phyloP scores from a whole-genome alignment of 345 rosid species.

The Microcos paniculata region DNA sequence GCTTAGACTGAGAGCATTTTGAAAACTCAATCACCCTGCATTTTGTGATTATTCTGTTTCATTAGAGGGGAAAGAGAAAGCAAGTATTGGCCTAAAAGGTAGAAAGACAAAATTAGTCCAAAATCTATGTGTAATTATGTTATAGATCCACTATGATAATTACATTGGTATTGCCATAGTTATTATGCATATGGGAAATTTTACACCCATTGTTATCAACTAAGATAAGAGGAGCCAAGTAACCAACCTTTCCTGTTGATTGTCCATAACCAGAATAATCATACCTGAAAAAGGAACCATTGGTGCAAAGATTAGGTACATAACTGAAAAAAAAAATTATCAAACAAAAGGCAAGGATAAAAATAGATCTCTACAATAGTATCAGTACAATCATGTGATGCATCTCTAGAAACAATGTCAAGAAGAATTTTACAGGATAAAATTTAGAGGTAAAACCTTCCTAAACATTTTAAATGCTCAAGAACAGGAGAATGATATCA shows the following conservation, averaged over 20 bases:
- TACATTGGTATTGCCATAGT: conserved; percentile 2
- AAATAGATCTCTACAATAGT: neutral
- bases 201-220: conserved; percentile 15
- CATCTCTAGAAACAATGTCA: neutral
- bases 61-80: neutral
- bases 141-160: neutral
- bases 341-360: neutral
- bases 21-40: neutral
- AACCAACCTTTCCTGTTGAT: conserved; percentile 85
- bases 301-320: conserved; percentile 20
- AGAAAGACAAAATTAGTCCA: too few species aligned
- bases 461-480: neutral
- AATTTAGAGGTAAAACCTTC: neutral
- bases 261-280: conserved; percentile 98
- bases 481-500: neutral
- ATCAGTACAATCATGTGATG: neutral
- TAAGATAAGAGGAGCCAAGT: conserved; percentile 11
- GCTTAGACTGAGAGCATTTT: neutral
- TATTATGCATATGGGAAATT: neutral
- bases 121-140: neutral
- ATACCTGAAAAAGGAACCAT: conserved; percentile 47
- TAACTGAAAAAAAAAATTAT: conserved; percentile 1
- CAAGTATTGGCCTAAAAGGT: neutral
- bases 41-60: neutral
- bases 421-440: neutral